These are phyloP conservation scores for Zasmidium cellare DNA, from an alignment of 2,329 filamentous ascomycete species.

Conservation along the genomic window DNA sequence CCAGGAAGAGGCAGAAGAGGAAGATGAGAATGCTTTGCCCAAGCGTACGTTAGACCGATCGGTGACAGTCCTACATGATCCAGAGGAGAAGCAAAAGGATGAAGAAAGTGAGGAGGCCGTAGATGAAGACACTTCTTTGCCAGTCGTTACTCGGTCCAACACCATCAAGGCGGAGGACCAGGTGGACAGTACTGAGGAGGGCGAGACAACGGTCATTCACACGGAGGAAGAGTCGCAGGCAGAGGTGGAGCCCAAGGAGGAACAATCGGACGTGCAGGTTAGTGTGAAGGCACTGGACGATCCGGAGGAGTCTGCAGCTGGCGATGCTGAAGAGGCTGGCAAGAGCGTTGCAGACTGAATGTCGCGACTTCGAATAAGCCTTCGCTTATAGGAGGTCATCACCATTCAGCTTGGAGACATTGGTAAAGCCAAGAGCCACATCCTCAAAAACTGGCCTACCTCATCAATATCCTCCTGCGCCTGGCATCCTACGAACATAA, in stretches of 20 bases:
- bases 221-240: constrained; percentile 42
- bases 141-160: neutral
- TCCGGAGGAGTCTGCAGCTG: constrained; percentile 11
- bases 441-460: neutral
- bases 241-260: constrained; percentile 29
- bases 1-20: constrained; percentile 69
- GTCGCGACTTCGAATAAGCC: neutral
- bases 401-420: neutral
- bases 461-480: neutral
- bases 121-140: neutral
- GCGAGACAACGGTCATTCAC: constrained; percentile 24
- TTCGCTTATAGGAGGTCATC: neutral
- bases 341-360: constrained; percentile 24
- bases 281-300: constrained; percentile 22
- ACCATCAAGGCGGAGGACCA: constrained; percentile 4
- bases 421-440: neutral
- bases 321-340: constrained; percentile 41
- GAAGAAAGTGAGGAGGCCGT: neutral
- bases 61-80: constrained; percentile 23
- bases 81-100: constrained; percentile 10
- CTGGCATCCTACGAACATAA: too few relatives aligned
- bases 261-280: constrained; percentile 4
- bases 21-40: constrained; percentile 22
- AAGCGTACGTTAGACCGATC: constrained; percentile 29
- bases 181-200: constrained; percentile 12